Evolutionary conservation across 768 basidiomycete species (phyloP).

Genomic region (Grammothele lineata): DNA sequence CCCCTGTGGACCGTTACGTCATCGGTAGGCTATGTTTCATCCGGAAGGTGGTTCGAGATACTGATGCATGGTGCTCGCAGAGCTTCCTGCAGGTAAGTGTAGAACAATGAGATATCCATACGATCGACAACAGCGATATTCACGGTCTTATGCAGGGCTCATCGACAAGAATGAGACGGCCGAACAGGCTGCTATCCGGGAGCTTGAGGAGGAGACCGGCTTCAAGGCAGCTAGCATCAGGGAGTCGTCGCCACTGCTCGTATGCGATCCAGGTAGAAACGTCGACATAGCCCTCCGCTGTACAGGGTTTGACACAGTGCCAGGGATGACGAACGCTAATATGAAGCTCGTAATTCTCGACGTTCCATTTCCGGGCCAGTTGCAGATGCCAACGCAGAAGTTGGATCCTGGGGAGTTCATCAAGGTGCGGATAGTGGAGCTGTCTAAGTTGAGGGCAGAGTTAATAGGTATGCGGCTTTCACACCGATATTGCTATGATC

Average conservation of each 20-base stretch:
- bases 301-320: background rate
- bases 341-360: conserved; percentile 82
- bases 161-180: conserved; percentile 84
- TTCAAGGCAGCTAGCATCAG: conserved; percentile 64
- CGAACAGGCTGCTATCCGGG: conserved; percentile 77
- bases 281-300: background rate
- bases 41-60: background rate
- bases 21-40: conserved; percentile 49
- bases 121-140: background rate
- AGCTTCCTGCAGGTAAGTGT: conserved; percentile 50
- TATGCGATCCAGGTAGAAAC: conserved; percentile 64
- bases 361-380: conserved; percentile 59
- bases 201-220: conserved; percentile 92
- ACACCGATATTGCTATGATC: too few species aligned
- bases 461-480: conserved; percentile 51
- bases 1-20: conserved; percentile 73
- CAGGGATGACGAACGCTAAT: conserved; percentile 92
- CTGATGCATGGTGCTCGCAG: conserved; percentile 25
- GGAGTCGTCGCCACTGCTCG: conserved; percentile 58
- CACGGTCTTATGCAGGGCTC: too few species aligned
- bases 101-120: conserved; percentile 2
- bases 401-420: conserved; percentile 89
- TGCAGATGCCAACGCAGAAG: conserved; percentile 68
- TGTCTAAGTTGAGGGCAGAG: conserved; percentile 56
- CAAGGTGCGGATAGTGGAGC: conserved; percentile 62